A percentile compares a stretch with the other conserved stretches of the same genome.
Conservation (phyloP, 176 grass and related monocot species). For the Tillandsia fasciculata region DNA sequence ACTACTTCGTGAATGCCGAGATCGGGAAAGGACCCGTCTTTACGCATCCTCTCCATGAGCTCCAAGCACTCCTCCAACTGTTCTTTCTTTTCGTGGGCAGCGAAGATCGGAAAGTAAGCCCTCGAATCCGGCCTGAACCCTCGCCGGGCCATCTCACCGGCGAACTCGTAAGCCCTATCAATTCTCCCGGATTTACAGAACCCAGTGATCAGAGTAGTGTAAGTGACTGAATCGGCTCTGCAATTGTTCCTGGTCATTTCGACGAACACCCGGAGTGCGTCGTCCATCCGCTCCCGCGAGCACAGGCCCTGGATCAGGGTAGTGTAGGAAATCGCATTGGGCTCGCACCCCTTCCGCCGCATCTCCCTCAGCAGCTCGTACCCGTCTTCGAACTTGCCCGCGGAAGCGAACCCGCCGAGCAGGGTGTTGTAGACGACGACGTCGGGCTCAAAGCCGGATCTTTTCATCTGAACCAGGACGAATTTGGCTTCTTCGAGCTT, state of each 20-base stretch:
- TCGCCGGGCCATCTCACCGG: constrained; percentile 50
- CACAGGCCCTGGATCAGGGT: constrained; percentile 89
- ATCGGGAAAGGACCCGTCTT: constrained; percentile 46
- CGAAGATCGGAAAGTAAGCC: constrained; percentile 59
- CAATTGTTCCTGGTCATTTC: constrained; percentile 83
- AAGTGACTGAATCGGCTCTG: constrained; percentile 49
- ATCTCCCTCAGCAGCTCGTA: constrained; percentile 67
- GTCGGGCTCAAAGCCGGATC: constrained; percentile 57
- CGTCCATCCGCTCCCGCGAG: constrained; percentile 56
- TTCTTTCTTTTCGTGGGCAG: constrained; percentile 63
- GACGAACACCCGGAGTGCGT: constrained; percentile 83
- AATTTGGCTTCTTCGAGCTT: constrained; percentile 88
- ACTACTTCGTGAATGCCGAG: constrained; percentile 60
- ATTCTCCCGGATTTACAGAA: constrained; percentile 80
- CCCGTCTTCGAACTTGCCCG: constrained; percentile 72
- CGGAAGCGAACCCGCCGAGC: constrained; percentile 60
- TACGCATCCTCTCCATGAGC: constrained; percentile 65
- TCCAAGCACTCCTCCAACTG: constrained; percentile 87
- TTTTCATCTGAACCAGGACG: constrained; percentile 73
- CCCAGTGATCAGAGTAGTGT: constrained; percentile 48
- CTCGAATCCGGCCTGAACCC: constrained; percentile 48
- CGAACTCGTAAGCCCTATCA: constrained; percentile 60
- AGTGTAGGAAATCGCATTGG: constrained; percentile 83
- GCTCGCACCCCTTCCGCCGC: constrained; percentile 51
- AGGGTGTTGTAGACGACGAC: constrained; percentile 88